Evolutionary conservation across 2,329 filamentous ascomycete species (phyloP), one percentile per base, ranked within the genome.

Genomic region (Sclerotinia subarctica): DNA sequence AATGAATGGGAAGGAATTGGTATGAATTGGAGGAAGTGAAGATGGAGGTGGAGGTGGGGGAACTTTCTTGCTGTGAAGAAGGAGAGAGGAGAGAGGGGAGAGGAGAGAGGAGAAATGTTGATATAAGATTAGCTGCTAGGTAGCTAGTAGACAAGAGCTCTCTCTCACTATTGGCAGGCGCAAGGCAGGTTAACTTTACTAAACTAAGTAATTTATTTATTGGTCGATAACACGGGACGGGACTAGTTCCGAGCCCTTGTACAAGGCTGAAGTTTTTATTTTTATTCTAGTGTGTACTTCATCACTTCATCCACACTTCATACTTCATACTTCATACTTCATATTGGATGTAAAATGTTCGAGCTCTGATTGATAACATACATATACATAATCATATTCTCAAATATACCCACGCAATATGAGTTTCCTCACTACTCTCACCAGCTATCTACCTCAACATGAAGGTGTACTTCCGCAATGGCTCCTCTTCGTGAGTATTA

Each of bases 391-490:
- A 62, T 17, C 29, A n/a, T 24, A 26, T 13, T 19, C 13, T 38
- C 29, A 7, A 62, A 19, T 6, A 38, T 35, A 19, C 1, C 4
- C 11, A n/a, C n/a, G 38, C 46, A 38, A 38, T 19, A 67, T 67
- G 65, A 69, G 70, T 29, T 13, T 73, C n/a, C 67, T 75, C 47
- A 66, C 69, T n/a, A 56, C 67, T 26, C 49, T 75, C 57, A 53
- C 38, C 5, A 26, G 69, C n/a, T 77, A 74, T 68, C 72, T 77
- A 17, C 77, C 76, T n/a, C 71, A 74, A 58, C 70, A 76, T 53
- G 71, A 74, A 47, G 87, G 87, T 49, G 76, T 85, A 10, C 80
- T 90, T 42, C 88, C 88, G 56, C 85, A 87, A 79, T 90, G 87
- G 87, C 85, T 90, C 13, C 80, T 89, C 72, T 81, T 90, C 72